Conservation (phyloP, 768 basidiomycete genomes). For the Amanita pseudoporphyria region DNA sequence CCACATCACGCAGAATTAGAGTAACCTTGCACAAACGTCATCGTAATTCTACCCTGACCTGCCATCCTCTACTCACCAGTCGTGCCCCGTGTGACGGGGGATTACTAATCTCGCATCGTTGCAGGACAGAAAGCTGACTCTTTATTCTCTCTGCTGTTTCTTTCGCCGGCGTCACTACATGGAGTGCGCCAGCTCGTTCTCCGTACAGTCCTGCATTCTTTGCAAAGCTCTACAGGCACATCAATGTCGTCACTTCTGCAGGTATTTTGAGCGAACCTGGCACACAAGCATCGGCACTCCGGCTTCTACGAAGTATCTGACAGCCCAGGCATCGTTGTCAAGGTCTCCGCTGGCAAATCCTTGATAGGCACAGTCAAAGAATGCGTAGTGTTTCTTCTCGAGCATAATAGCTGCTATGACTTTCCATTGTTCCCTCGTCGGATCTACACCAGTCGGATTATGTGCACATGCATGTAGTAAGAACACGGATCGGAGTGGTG, state of each 20-base stretch:
- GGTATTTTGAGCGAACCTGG: constrained; percentile 44
- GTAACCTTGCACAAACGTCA: constrained; percentile 41
- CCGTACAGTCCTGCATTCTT: constrained; percentile 96
- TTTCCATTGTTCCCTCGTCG: constrained; percentile 81
- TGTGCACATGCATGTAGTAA: constrained; percentile 93
- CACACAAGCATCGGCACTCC: constrained; percentile 77
- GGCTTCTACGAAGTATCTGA: constrained; percentile 74
- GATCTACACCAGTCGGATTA: constrained; percentile 96
- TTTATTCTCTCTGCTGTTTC: constrained; percentile 67
- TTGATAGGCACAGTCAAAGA: constrained; percentile 96
- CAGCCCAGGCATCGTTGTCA: constrained; percentile 86
- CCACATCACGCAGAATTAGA: constrained; percentile 68
- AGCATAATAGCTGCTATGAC: constrained; percentile 64
- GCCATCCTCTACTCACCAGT: constrained; percentile 42
- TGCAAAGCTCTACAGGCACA: constrained; percentile 69
- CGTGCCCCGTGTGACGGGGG: constrained; percentile 89
- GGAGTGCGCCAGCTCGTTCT: constrained; percentile 91
- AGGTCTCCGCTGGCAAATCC: constrained; percentile 93
- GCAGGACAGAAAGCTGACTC: constrained; percentile 86
- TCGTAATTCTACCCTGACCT: constrained; percentile 3
- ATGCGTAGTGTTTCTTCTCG: constrained; percentile 71
- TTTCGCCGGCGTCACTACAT: constrained; percentile 55
- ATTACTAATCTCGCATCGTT: constrained; percentile 92
- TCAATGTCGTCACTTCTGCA: neutral
- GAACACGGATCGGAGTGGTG: constrained; percentile 74